Base-by-base conservation (phyloP, 2,329 filamentous ascomycete species). In the Phialophora tarda region DNA sequence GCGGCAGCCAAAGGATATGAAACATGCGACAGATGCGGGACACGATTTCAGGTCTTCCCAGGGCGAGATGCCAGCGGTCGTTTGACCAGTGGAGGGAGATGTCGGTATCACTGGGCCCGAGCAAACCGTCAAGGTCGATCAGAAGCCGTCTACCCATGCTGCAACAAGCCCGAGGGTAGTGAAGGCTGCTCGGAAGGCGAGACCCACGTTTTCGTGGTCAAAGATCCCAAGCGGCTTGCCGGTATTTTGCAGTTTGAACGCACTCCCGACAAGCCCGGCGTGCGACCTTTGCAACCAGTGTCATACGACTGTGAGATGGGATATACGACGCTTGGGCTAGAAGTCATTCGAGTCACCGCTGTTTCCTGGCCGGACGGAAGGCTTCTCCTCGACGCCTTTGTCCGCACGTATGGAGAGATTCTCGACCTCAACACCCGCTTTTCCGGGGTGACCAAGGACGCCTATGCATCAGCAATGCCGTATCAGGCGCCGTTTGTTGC, bases 231-330 rank as follows among this genome's bases (percentile, higher is more conserved):
- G 70, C 84, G 93, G 24, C 83, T 99, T 28, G 92, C 93, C 0
- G 81, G 88, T 0, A 80, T 94, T 2, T 84, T 96, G 73, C 93
- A 94, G 59, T 99, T 96, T 76, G 85, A 87, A 64, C 79, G 86
- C 68, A 98, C 95, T 0, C 93, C 93, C 0, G 78, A 83, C 12
- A 93, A 92, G 26, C 44, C 55, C 12, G 62, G 67, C 63, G 62
- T 55, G 17, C 53, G 51, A 11, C 32, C 55, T 1, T 58, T 53
- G 55, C 55, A 26, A 28, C 69, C 71, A 4, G 88, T 98, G 11
- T 90, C 88, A 70, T 94, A 99, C 73, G 95, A 99, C 77, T 98
- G 95, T 74, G 95, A 99, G 76, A 99, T 99, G 95, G 92, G 91
- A 4, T 98, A 96, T 75, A 99, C 96, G 0, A 91, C 91, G 0